Evolutionary conservation across 176 grass and related monocot species (phyloP).

Genomic region (Lolium perenne): DNA sequence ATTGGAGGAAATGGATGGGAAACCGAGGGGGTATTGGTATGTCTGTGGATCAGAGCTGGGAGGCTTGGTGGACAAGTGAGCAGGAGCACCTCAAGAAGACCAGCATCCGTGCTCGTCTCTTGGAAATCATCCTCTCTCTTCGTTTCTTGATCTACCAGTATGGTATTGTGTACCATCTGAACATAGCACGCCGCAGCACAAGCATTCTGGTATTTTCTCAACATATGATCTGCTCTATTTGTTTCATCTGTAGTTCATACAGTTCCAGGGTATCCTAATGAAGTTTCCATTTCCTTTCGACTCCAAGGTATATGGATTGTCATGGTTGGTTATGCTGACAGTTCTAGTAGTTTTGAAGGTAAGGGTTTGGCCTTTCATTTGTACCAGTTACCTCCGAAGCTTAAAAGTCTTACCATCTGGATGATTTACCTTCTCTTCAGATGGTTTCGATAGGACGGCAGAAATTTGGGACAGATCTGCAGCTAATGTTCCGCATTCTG

Average conservation of each 20-base stretch:
- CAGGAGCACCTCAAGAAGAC: constrained; percentile 79
- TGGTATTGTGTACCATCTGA: constrained; percentile 95
- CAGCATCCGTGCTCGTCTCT: constrained; percentile 63
- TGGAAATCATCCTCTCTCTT: constrained; percentile 87
- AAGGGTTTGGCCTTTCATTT: constrained; percentile 36
- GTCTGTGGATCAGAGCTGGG: constrained; percentile 76
- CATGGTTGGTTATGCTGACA: constrained; percentile 94
- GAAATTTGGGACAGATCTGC: constrained; percentile 67
- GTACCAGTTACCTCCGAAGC: neutral
- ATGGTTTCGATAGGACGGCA: constrained; percentile 55
- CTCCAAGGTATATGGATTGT: constrained; percentile 84
- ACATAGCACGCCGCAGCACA: constrained; percentile 65
- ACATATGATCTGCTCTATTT: constrained; percentile 17
- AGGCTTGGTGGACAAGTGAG: constrained; percentile 91
- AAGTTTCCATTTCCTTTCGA: constrained; percentile 24
- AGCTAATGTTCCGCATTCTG: constrained; percentile 95
- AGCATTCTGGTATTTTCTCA: constrained; percentile 76
- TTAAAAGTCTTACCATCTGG: constrained; percentile 24
- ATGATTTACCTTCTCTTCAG: constrained; percentile 48
- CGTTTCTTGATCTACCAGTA: constrained; percentile 98
- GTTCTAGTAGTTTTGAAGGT: constrained; percentile 91
- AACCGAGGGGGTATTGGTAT: constrained; percentile 85
- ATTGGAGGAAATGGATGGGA: constrained; percentile 92
- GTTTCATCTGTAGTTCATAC: constrained; percentile 24
- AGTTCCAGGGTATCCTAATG: constrained; percentile 19